Base-by-base conservation (phyloP, 2,329 filamentous ascomycete genomes). In the Aspergillus transmontanensis region DNA sequence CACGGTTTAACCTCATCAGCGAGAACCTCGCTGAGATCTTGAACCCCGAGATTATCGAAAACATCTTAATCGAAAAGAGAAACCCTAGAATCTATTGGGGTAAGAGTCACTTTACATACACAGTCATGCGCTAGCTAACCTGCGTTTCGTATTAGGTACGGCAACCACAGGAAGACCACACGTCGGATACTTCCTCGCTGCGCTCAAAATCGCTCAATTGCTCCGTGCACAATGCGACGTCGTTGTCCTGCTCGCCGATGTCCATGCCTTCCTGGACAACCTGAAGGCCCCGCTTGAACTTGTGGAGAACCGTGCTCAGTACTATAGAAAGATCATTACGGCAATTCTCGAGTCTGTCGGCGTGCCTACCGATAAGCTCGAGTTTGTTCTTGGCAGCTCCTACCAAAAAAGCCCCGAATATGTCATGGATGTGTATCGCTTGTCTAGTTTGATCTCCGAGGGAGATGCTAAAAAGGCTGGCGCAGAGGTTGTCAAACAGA, bases 401-500 rank as follows among this genome's bases (percentile, higher is more conserved):
- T 97, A 96, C 86, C 93, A 97, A 76, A 69, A 67, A 51, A 69
- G 41, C 23, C 58, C 87, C 78, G 65, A 88, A 48, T 98, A 97
- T 81, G 87, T 89, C 64, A 95, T 97, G 91, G 94, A 98, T 75
- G 80, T 96, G 39, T 94, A 94, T 81, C 88, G 90, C 74, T 77
- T 98, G 68, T 86, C 85, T 53, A 87, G 87, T 4, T 79, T 75
- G 65, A 63, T 69, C 6, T 71, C 71, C 3, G 88, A 93, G 79
- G 88, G 94, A 74, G 89, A 95, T 73, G 92, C 93, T 19, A 92
- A 93, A 79, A 95, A 93, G 79, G 94, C 94, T 0, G 94, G 94
- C 45, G 91, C 93, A 1, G 95, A 98, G 79, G 88, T 98, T 9
- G 94, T 99, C 68, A 98, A 98, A 84, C 93, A 98, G 82, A 88